Evolutionary conservation across 2,329 filamentous ascomycete genomes (phyloP).

Genomic region (Curvularia spicifera): DNA sequence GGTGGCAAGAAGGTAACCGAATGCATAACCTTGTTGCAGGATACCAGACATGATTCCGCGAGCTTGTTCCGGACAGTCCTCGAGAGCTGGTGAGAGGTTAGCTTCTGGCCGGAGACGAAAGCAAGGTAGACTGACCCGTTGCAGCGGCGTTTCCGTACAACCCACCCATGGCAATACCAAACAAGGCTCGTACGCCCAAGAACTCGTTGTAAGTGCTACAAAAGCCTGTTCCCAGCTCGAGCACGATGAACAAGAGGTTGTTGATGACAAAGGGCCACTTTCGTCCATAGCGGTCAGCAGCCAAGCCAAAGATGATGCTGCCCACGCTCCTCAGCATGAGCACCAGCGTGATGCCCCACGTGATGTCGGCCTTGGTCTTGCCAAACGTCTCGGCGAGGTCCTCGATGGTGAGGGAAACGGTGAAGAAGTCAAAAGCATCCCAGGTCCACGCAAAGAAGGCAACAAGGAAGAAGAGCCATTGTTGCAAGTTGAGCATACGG

Average conservation of each 20-base stretch:
- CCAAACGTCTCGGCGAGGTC: conserved; percentile 61
- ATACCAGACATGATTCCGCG: conserved; percentile 67
- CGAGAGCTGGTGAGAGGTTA: conserved; percentile 53
- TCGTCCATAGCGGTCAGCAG: conserved; percentile 61
- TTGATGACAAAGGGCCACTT: conserved; percentile 67
- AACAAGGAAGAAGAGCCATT: conserved; percentile 65
- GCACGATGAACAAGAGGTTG: conserved; percentile 65
- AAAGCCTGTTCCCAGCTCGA: conserved; percentile 67
- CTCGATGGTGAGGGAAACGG: conserved; percentile 63
- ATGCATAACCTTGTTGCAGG: conserved; percentile 69
- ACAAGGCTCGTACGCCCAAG: conserved; percentile 64
- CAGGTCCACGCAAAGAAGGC: conserved; percentile 57
- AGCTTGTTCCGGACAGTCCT: conserved; percentile 65
- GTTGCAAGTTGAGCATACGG: conserved; percentile 58
- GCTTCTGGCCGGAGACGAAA: not conserved
- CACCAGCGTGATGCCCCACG: conserved; percentile 59
- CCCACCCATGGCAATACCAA: conserved; percentile 70
- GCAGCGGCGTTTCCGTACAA: conserved; percentile 68
- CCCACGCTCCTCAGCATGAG: conserved; percentile 68
- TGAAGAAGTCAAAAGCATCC: conserved; percentile 67
- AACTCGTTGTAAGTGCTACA: conserved; percentile 65
- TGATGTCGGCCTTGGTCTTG: conserved; percentile 64
- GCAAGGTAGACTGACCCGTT: conserved; percentile 47
- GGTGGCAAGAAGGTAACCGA: conserved; percentile 67
- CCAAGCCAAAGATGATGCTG: conserved; percentile 62